Conservation (phyloP, 179 eudicot species). For the Silene coronaria region DNA sequence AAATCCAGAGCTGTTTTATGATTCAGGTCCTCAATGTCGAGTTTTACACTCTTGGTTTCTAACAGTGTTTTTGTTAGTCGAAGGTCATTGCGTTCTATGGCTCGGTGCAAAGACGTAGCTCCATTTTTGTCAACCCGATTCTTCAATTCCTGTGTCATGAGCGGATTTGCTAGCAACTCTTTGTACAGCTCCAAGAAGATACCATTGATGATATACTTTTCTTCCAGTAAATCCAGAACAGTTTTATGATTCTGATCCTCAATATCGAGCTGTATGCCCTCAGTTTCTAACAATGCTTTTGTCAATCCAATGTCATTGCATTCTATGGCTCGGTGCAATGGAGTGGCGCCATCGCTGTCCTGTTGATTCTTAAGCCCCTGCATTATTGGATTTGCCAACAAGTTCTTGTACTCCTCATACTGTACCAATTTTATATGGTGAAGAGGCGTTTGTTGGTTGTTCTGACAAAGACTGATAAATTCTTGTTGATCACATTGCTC, state of each 20-base stretch:
- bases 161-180: slow-evolving; percentile 6
- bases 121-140: slow-evolving; percentile 5
- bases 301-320: neutral
- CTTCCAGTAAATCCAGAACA: slow-evolving; percentile 4
- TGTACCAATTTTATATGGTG: slow-evolving; percentile 3
- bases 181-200: slow-evolving; percentile 4
- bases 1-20: slow-evolving; percentile 10
- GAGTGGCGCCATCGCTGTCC: slow-evolving; percentile 10
- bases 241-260: slow-evolving; percentile 6
- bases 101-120: slow-evolving; percentile 12
- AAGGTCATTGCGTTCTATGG: neutral
- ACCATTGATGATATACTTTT: neutral
- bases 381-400: neutral
- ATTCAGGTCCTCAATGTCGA: neutral
- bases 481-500: neutral
- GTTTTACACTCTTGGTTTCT: neutral
- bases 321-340: slow-evolving; percentile 8
- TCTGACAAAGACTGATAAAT: slow-evolving; percentile 5
- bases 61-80: neutral
- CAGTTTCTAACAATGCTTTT: slow-evolving; percentile 9
- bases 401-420: neutral
- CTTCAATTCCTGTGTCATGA: slow-evolving; percentile 6
- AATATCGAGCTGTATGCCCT: slow-evolving; percentile 8
- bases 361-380: slow-evolving; percentile 3
- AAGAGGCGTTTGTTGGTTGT: slow-evolving; percentile 9